Evolutionary conservation across 1,139 yeast species (phyloP).

Genomic region (Pichia sp.): DNA sequence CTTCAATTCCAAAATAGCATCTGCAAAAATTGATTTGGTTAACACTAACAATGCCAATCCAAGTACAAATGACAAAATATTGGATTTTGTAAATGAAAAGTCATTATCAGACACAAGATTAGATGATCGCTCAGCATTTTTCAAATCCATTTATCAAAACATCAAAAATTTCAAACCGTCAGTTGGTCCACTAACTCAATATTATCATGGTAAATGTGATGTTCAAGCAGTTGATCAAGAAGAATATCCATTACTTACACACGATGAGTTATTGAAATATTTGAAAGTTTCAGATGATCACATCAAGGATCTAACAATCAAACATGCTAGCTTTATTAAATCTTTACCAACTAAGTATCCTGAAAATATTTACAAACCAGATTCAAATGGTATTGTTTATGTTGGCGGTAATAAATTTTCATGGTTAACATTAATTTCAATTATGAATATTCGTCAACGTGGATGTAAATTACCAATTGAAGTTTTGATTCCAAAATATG

Average conservation of each 20-base stretch:
- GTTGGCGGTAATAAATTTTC: conserved; percentile 80
- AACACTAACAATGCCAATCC: not conserved
- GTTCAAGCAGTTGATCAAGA: conserved; percentile 1
- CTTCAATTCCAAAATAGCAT: not conserved
- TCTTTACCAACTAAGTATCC: conserved; percentile 23
- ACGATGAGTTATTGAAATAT: conserved; percentile 27
- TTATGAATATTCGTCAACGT: conserved; percentile 54
- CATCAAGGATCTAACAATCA: conserved; percentile 22
- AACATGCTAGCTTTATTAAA: conserved; percentile 25
- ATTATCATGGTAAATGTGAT: conserved; percentile 20
- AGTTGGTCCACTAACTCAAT: conserved; percentile 23
- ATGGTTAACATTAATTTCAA: conserved; percentile 62
- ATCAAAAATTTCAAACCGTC: conserved; percentile 27
- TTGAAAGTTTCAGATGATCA: conserved; percentile 24
- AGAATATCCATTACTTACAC: conserved; percentile 16
- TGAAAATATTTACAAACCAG: conserved; percentile 28
- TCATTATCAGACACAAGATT: conserved; percentile 2
- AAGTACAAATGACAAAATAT: not conserved
- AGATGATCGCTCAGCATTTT: conserved; percentile 6
- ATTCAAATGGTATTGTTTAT: conserved; percentile 69
- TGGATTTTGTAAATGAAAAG: conserved; percentile 15
- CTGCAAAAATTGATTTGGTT: not conserved
- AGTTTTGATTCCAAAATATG: conserved; percentile 61
- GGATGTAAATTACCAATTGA: conserved; percentile 71
- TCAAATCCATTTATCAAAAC: conserved; percentile 22